Evolutionary conservation across 768 basidiomycete genomes (phyloP).

Genomic region (Trametopsis cervina): DNA sequence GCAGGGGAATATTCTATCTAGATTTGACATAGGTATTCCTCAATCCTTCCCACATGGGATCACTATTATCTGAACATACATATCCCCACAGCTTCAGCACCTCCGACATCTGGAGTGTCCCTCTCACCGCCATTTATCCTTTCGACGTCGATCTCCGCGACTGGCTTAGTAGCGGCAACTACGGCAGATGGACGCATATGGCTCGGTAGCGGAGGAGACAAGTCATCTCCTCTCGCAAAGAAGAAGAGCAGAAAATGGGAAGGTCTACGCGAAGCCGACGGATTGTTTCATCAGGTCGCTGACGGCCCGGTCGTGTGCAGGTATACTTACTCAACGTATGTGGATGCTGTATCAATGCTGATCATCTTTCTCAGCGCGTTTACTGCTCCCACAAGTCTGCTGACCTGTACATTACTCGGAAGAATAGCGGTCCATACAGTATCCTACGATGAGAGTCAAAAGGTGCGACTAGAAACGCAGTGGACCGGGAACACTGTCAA

Average conservation of each 20-base stretch:
- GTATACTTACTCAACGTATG: conserved; percentile 33
- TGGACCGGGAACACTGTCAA: conserved; percentile 40
- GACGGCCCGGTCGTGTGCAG: conserved; percentile 70
- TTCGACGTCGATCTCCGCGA: conserved; percentile 50
- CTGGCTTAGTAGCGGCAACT: conserved; percentile 59
- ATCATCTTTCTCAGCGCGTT: conserved; percentile 37
- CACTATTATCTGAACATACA: conserved; percentile 1
- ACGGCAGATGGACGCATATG: conserved; percentile 73
- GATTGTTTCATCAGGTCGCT: conserved; percentile 43
- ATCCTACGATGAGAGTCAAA: conserved; percentile 29
- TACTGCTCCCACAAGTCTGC: conserved; percentile 32
- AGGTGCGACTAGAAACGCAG: conserved; percentile 33
- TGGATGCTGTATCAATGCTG: conserved; percentile 3
- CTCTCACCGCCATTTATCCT: conserved; percentile 73
- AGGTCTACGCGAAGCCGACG: conserved; percentile 47
- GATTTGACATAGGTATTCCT: conserved; percentile 49
- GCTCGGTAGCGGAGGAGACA: conserved; percentile 65
- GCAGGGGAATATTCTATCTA: conserved; percentile 51
- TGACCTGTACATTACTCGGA: conserved; percentile 59
- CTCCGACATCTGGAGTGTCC: conserved; percentile 40
- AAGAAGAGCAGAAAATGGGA: conserved; percentile 66
- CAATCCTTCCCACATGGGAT: not conserved
- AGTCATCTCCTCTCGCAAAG: conserved; percentile 22
- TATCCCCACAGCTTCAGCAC: conserved; percentile 28
- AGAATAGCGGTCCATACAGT: conserved; percentile 44